Evolutionary conservation across 805 yeast species (phyloP), one percentile per base, ranked within the genome.

Genomic region (Lipomyces chichibuensis): DNA sequence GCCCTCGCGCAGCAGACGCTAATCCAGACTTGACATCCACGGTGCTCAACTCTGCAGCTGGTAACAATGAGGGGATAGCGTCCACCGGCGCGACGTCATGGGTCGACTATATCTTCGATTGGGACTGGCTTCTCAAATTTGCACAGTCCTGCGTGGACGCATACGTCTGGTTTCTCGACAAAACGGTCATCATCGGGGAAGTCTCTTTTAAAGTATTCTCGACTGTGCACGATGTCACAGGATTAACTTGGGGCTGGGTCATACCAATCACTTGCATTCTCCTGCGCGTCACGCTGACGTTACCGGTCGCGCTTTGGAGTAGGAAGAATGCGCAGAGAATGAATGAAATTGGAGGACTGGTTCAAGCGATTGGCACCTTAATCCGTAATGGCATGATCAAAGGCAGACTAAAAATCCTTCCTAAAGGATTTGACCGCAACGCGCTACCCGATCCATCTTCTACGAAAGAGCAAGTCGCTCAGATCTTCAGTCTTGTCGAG

Each of bases 211-310:
- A 35, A n/a, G 20, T 65, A 29, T 67, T 67, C 25, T n/a, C 20
- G 35, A n/a, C 59, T n/a, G 58, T 67, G n/a, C 70, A 67, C 37
- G 63, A 61, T 13, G 14, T 62, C 55, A 65, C 70, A 17, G 70
- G 68, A 2, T 35, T 67, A 37, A 29, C 49, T 5, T 63, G 69
- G 69, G 70, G 65, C 13, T 25, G 51, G 29, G 68, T 65, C 32
- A 65, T 67, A 25, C 70, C 70, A 4, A 43, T 65, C 29, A 65
- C 65, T 17, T 66, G 69, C 52, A 52, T 67, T n/a, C 33, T 65
- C 25, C 46, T 67, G 9, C 69, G 70, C 4, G 37, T 67, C n/a
- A 23, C 59, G 25, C 9, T 67, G 29, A 65, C 70, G 3, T 49
- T 67, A 11, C 70, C 70, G 11, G 62, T 67, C 25, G 61, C 70